Evolutionary conservation across 1,284 basidiomycete genomes (phyloP), one percentile per base, ranked within the genome.

Genomic region (Rhodotorula sp.): DNA sequence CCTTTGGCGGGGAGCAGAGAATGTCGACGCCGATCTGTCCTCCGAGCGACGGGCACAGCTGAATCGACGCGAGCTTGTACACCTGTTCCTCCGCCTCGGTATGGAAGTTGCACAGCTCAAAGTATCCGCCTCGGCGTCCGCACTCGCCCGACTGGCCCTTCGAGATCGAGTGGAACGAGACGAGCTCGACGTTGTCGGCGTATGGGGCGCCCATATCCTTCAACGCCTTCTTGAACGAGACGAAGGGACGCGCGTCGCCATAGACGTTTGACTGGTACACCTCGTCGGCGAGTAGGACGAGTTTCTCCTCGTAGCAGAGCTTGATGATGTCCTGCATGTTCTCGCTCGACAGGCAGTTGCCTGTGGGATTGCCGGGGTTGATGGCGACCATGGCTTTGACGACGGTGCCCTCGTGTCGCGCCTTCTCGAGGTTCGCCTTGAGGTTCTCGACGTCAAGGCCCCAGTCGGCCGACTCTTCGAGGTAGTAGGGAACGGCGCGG

Each of bases 291-390:
- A 96, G 86, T 56, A 97, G 86, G 24, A 95, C 88, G 67, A 97
- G 86, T n/a, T 84, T 83, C 81, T 96, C 84, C 75, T 90, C 84
- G 80, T 93, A 90, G 82, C 92, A 94, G 24, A 96, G 82, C 57
- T 86, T 82, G 29, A 95, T 86, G 73, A 97, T 86, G 61, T 85
- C 82, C 71, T 85, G 83, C 84, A 93, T 91, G 30, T 89, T 90
- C 58, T 81, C 76, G 68, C 86, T 84, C 70, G 88, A 86, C 19
- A 97, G 84, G 67, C 94, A 85, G 5, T 89, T 87, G 52, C 94
- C 94, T 0, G 94, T 96, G 29, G 94, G 94, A 82, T 97, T 97
- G 36, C 94, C 94, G 2, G 94, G 94, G 83, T 96, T 96, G 84
- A 97, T 96, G 77, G 96, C 87, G 67, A 94, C 94, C 70, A 97